These are phyloP conservation scores for Angomonas ambiguus DNA, from an alignment of 208 protist genomes.

Conservation along the genomic window DNA sequence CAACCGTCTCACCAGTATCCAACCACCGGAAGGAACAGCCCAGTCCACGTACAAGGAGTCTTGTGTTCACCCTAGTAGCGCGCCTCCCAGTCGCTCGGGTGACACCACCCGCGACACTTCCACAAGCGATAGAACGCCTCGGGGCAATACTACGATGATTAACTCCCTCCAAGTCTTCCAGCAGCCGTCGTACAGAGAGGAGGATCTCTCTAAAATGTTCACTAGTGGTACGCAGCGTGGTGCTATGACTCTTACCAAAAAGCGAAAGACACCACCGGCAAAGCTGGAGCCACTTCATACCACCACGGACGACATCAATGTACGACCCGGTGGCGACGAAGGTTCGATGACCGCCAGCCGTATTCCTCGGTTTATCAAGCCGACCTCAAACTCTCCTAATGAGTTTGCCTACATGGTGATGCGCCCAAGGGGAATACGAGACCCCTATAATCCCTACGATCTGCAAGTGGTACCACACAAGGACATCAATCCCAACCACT, in stretches of 20 bases:
- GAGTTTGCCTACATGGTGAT: conserved; percentile 90
- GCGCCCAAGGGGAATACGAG: conserved; percentile 74
- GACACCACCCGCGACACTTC: conserved; percentile 8
- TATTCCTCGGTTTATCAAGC: conserved; percentile 75
- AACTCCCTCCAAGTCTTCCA: conserved; percentile 74
- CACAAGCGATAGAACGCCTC: conserved; percentile 1
- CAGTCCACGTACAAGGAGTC: not conserved
- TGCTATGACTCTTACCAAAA: conserved; percentile 17
- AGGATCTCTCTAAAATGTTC: conserved; percentile 51
- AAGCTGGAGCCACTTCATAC: conserved; percentile 26
- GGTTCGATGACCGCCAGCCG: conserved; percentile 11
- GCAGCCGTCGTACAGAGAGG: conserved; percentile 47
- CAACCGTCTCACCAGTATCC: conserved; percentile 49
- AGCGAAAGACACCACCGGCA: conserved; percentile 19
- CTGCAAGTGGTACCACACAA: conserved; percentile 90
- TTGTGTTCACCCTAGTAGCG: conserved; percentile 7
- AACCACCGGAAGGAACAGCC: not conserved
- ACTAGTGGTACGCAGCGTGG: conserved; percentile 28
- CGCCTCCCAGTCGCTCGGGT: conserved; percentile 6
- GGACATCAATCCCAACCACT: conserved; percentile 75
- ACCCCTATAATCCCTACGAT: conserved; percentile 93
- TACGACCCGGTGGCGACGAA: conserved; percentile 1
- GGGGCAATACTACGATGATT: conserved; percentile 38
- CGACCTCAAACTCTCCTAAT: conserved; percentile 78
- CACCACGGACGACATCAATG: not conserved